Conservation (phyloP, 2,329 filamentous ascomycete genomes). For the Neonectria punicea region DNA sequence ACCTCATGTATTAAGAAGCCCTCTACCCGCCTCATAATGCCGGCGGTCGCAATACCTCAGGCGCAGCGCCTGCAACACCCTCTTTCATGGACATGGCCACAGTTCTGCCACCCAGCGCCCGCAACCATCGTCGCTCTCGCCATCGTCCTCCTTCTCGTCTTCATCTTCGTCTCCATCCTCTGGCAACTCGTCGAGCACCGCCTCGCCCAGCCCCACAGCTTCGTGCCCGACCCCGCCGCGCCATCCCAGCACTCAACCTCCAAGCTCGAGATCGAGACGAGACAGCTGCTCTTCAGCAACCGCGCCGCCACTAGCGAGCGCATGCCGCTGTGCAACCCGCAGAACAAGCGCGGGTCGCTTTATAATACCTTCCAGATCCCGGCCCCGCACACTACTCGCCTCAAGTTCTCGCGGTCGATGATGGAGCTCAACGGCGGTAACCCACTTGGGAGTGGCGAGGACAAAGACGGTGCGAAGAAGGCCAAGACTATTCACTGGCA, state of each 20-base stretch:
- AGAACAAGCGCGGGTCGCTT: slow-evolving; percentile 32
- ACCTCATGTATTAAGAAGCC: slow-evolving; percentile 9
- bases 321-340: slow-evolving; percentile 30
- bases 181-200: slow-evolving; percentile 31
- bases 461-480: slow-evolving; percentile 27
- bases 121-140: slow-evolving; percentile 36
- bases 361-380: slow-evolving; percentile 42
- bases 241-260: slow-evolving; percentile 10
- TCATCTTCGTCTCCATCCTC: slow-evolving; percentile 34
- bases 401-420: slow-evolving; percentile 39
- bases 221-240: slow-evolving; percentile 11
- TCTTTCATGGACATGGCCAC: slow-evolving; percentile 19
- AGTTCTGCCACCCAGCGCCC: slow-evolving; percentile 27
- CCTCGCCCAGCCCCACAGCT: slow-evolving; percentile 25
- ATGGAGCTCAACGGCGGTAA: slow-evolving; percentile 40
- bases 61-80: slow-evolving; percentile 11
- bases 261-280: slow-evolving; percentile 31
- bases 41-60: slow-evolving; percentile 3
- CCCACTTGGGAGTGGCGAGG: slow-evolving; percentile 27
- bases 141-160: slow-evolving; percentile 30
- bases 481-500: slow-evolving; percentile 44
- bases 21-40: slow-evolving; percentile 3
- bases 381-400: slow-evolving; percentile 29
- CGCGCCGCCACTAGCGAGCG: slow-evolving; percentile 27
- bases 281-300: slow-evolving; percentile 31